These are phyloP conservation scores for Cryphonectria radicalis DNA, from an alignment of 2,329 filamentous ascomycete species.

Conservation along the genomic window DNA sequence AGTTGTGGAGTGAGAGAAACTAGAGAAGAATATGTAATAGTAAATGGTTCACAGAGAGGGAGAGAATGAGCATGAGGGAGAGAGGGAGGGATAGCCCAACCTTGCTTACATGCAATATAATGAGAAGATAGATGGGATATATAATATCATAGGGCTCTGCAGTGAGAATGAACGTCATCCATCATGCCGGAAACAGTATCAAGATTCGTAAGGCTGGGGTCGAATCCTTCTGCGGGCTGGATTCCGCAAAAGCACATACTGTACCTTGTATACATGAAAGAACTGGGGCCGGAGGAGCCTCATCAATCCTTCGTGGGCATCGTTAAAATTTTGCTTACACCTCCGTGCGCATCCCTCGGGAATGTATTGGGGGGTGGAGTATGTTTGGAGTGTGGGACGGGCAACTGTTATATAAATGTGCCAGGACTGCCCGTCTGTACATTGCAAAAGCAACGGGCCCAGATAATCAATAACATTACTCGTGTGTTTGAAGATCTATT, in stretches of 20 bases:
- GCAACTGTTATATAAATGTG: neutral
- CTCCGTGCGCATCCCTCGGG: neutral
- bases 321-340: neutral
- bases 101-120: neutral
- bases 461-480: neutral
- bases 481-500: neutral
- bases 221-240: neutral
- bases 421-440: neutral
- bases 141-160: neutral
- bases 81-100: neutral
- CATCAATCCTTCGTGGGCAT: neutral
- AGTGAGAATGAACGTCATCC: neutral
- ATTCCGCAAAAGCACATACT: neutral
- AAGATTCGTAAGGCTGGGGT: neutral
- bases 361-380: neutral
- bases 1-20: neutral
- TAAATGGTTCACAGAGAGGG: too few relatives aligned
- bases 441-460: neutral
- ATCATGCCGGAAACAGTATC: neutral
- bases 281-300: slow-evolving; percentile 3
- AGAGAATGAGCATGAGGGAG: neutral
- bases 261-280: neutral
- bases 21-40: too few relatives aligned
- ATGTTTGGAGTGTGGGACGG: neutral
- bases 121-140: slow-evolving; percentile 1